Evolutionary conservation across 2,329 filamentous ascomycete species (phyloP).

Genomic region (Rutstroemia sp.): DNA sequence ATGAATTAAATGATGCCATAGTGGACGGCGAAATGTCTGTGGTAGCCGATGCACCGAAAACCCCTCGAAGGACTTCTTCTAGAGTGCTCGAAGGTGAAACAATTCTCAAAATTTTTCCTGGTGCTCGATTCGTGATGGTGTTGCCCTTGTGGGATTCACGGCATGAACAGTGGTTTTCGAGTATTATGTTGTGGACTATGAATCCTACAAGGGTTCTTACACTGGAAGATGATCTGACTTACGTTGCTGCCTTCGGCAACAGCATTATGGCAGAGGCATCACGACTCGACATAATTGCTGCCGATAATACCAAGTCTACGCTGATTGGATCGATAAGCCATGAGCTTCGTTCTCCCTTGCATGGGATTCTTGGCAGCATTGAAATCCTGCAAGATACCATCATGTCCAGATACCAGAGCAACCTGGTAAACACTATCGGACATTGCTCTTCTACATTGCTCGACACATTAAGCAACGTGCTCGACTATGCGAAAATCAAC

Average conservation of each 20-base stretch:
- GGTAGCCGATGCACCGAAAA: neutral
- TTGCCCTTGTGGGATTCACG: slow-evolving; percentile 40
- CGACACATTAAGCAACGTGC: slow-evolving; percentile 31
- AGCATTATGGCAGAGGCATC: slow-evolving; percentile 46
- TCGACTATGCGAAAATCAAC: slow-evolving; percentile 33
- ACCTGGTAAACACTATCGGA: slow-evolving; percentile 29
- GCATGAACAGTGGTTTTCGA: slow-evolving; percentile 38
- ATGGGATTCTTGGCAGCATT: slow-evolving; percentile 45
- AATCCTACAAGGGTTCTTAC: slow-evolving; percentile 31
- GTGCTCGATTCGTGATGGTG: slow-evolving; percentile 38
- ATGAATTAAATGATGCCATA: neutral
- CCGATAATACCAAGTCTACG: slow-evolving; percentile 43
- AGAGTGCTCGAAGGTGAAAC: slow-evolving; percentile 1
- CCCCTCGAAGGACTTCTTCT: neutral
- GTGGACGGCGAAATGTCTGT: neutral
- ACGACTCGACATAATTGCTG: slow-evolving; percentile 41
- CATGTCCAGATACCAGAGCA: slow-evolving; percentile 26
- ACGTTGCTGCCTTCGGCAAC: slow-evolving; percentile 36
- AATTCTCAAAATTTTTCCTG: slow-evolving; percentile 27
- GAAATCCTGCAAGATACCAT: slow-evolving; percentile 41
- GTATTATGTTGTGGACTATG: slow-evolving; percentile 40
- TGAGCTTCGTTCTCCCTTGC: slow-evolving; percentile 47
- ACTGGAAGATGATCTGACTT: slow-evolving; percentile 30
- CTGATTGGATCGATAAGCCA: slow-evolving; percentile 52
- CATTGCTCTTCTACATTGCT: slow-evolving; percentile 30